Evolutionary conservation across 2,329 filamentous ascomycete genomes (phyloP).

Genomic region (Colletotrichum sp.): DNA sequence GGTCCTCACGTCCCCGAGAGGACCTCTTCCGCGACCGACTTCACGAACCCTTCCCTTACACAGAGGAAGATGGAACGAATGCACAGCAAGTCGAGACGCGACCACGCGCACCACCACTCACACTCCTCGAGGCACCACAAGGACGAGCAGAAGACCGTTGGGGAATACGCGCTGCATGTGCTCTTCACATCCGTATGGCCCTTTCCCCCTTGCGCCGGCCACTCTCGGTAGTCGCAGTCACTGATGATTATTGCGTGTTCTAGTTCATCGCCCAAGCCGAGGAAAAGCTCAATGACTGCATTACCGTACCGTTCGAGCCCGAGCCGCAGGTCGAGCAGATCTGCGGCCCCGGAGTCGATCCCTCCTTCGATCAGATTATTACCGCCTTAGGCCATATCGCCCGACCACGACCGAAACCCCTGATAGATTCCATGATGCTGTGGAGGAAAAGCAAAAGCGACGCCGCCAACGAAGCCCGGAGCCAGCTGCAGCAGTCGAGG

Average conservation of each 20-base stretch:
- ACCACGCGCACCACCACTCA: conserved; percentile 76
- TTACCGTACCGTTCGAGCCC: conserved; percentile 78
- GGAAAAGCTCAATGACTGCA: conserved; percentile 89
- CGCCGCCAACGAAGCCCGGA: conserved; percentile 73
- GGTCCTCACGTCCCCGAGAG: conserved; percentile 45
- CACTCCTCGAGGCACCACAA: conserved; percentile 73
- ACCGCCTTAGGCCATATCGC: conserved; percentile 93
- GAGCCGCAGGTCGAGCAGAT: conserved; percentile 87
- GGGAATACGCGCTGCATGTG: conserved; percentile 95
- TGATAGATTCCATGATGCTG: conserved; percentile 97
- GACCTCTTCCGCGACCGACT: conserved; percentile 52
- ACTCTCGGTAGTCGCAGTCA: background rate
- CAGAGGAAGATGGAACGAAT: conserved; percentile 64
- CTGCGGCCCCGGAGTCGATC: conserved; percentile 88
- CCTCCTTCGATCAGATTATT: conserved; percentile 92
- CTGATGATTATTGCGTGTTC: conserved; percentile 31
- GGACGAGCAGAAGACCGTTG: conserved; percentile 89
- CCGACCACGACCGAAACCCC: conserved; percentile 88
- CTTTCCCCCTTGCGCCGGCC: conserved; percentile 18
- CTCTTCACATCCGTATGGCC: conserved; percentile 83
- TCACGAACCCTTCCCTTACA: conserved; percentile 44
- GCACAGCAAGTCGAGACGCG: conserved; percentile 72
- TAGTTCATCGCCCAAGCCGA: conserved; percentile 96
- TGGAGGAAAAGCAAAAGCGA: conserved; percentile 98
- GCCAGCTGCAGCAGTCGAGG: conserved; percentile 59